Percentiles rank a stretch among this genome's conserved stretches.
phyloP scores from a whole-genome alignment of 768 basidiomycete genomes.

The Mrakia blollopis region DNA sequence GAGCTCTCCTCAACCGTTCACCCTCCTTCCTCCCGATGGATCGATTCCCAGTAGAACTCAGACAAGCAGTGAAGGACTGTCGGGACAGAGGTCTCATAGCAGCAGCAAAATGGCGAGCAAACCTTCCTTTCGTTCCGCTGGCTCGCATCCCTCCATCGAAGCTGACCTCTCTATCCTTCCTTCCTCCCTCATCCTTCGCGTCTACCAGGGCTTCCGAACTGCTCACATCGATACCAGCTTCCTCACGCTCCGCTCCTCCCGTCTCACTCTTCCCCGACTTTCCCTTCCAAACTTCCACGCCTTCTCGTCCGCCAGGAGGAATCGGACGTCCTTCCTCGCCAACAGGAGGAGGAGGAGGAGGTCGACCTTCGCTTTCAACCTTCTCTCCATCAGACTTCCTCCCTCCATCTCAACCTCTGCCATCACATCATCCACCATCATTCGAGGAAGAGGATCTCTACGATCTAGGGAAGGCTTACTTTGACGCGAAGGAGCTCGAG shows the following conservation, averaged over 20 bases:
- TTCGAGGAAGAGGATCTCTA: slow-evolving; percentile 61
- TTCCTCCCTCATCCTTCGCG: slow-evolving; percentile 6
- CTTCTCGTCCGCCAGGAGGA: slow-evolving; percentile 18
- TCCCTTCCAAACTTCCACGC: slow-evolving; percentile 25
- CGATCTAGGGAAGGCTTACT: slow-evolving; percentile 63
- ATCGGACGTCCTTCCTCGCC: not conserved
- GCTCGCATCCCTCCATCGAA: not conserved
- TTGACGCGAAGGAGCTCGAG: slow-evolving; percentile 71
- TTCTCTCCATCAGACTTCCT: slow-evolving; percentile 28
- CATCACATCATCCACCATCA: slow-evolving; percentile 4
- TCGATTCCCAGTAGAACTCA: slow-evolving; percentile 23
- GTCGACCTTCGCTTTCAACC: slow-evolving; percentile 29
- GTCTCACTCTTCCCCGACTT: slow-evolving; percentile 1
- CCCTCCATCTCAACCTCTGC: slow-evolving; percentile 9
- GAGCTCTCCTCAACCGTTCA: not conserved
- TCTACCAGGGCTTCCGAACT: slow-evolving; percentile 24
- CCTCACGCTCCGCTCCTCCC: not conserved
- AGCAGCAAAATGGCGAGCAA: slow-evolving; percentile 33
- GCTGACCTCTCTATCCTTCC: not conserved
- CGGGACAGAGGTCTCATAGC: slow-evolving; percentile 28
- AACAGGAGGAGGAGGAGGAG: not conserved
- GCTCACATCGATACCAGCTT: slow-evolving; percentile 15
- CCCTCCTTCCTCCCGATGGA: slow-evolving; percentile 9
- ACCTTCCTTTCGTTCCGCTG: not conserved
- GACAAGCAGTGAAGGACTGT: slow-evolving; percentile 32